Evolutionary conservation across 352 stramenopile species (phyloP).

Genomic region (Phytophthora pseudosyringae): DNA sequence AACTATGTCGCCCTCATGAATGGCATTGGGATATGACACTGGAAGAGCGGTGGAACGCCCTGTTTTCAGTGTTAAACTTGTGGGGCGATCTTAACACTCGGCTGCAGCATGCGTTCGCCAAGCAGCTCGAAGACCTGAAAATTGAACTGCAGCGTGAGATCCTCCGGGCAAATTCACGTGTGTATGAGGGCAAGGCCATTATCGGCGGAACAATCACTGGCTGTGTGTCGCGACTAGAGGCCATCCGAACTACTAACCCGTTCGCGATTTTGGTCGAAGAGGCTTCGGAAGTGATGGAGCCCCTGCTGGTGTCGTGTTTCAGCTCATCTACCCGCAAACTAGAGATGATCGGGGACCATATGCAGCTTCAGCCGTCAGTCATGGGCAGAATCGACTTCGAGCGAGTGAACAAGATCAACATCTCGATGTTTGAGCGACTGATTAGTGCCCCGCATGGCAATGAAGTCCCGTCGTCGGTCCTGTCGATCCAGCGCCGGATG

Average conservation of each 20-base stretch:
- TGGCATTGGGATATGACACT: constrained; percentile 85
- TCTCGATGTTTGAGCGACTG: constrained; percentile 91
- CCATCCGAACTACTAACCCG: constrained; percentile 82
- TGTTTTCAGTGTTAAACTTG: constrained; percentile 37
- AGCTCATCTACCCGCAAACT: constrained; percentile 85
- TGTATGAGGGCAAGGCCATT: constrained; percentile 87
- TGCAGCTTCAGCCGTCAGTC: constrained; percentile 85
- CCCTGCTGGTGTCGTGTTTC: constrained; percentile 86
- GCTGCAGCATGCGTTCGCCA: constrained; percentile 29
- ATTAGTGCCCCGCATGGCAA: constrained; percentile 71
- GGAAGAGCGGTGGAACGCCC: constrained; percentile 56
- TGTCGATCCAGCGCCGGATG: constrained; percentile 91
- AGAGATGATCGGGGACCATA: constrained; percentile 91
- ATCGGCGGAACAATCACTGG: constrained; percentile 90
- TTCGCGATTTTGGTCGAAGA: constrained; percentile 91
- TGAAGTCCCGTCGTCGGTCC: constrained; percentile 73
- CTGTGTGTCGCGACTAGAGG: constrained; percentile 81
- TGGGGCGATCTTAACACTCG: constrained; percentile 31
- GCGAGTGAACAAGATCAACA: constrained; percentile 86
- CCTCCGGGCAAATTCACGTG: constrained; percentile 61
- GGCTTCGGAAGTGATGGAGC: constrained; percentile 87
- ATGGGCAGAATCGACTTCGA: constrained; percentile 90
- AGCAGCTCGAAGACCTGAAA: constrained; percentile 47
- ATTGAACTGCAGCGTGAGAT: constrained; percentile 63
- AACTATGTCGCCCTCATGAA: constrained; percentile 23